Percentiles rank a stretch among this genome's conserved stretches.
These are phyloP conservation scores for Arabidopsis suecica DNA, from an alignment of 345 rosid species.

Conservation along the genomic window DNA sequence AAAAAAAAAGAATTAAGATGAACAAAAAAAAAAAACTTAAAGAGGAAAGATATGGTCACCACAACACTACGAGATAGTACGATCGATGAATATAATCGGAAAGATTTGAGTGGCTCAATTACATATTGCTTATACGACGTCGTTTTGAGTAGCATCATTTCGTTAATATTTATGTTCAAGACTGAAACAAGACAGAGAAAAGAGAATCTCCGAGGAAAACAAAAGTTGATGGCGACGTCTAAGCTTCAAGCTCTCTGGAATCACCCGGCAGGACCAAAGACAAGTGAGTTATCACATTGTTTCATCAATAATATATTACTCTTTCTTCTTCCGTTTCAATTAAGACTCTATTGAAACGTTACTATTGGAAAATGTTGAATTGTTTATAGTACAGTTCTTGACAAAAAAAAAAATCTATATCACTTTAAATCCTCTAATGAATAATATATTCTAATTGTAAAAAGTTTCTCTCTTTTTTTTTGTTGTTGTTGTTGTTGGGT, in stretches of 20 bases:
- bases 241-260: conserved; percentile 92
- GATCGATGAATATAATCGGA: too few relatives aligned
- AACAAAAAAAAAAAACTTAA: too few relatives aligned
- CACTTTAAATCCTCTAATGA: neutral
- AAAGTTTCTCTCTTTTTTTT: neutral
- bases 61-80: too few relatives aligned
- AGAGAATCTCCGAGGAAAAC: neutral
- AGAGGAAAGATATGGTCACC: too few relatives aligned
- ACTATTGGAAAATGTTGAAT: neutral
- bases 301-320: neutral
- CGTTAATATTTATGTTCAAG: neutral
- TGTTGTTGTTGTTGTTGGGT: neutral
- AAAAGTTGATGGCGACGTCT: conserved; percentile 60
- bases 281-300: conserved; percentile 58
- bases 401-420: too few relatives aligned
- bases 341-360: neutral
- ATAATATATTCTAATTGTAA: neutral
- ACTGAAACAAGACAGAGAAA: neutral
- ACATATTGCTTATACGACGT: neutral
- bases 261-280: conserved; percentile 95
- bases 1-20: too few relatives aligned
- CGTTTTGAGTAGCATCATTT: neutral
- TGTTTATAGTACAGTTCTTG: too few relatives aligned
- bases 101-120: neutral
- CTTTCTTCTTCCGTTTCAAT: neutral